Conservation (phyloP, 306 rosid genomes). For the Canavalia gladiata region DNA sequence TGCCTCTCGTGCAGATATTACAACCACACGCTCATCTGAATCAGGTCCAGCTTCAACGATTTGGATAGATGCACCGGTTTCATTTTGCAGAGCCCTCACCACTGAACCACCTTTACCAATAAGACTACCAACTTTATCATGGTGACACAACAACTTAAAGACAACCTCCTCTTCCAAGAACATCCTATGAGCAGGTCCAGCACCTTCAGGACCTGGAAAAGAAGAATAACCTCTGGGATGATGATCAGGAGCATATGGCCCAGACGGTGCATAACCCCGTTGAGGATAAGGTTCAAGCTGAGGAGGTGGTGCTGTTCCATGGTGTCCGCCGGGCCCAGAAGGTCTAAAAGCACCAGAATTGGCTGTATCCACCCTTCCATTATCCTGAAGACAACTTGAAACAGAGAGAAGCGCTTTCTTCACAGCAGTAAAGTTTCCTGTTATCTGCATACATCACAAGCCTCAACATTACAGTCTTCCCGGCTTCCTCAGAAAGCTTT, state of each 20-base stretch:
- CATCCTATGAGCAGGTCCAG: constrained; percentile 65
- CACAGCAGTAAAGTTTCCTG: constrained; percentile 68
- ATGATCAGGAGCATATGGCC: constrained; percentile 60
- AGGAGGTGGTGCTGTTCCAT: constrained; percentile 51
- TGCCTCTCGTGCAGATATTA: constrained; percentile 90
- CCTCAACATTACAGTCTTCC: constrained; percentile 37
- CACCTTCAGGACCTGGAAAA: constrained; percentile 65
- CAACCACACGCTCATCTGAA: constrained; percentile 80
- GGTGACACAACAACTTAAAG: constrained; percentile 81
- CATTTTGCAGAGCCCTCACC: constrained; percentile 78
- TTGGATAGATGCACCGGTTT: constrained; percentile 90
- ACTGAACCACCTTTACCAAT: constrained; percentile 92
- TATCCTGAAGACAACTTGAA: constrained; percentile 73
- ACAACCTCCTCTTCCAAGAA: constrained; percentile 83
- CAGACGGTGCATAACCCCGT: constrained; percentile 54
- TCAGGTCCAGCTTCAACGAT: constrained; percentile 77
- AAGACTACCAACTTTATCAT: constrained; percentile 89
- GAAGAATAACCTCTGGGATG: constrained; percentile 69
- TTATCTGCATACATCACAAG: constrained; percentile 63
- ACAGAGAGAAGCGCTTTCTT: constrained; percentile 83
- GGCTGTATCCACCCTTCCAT: constrained; percentile 54
- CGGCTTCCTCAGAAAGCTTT: too few species aligned
- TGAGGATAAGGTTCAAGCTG: constrained; percentile 64
- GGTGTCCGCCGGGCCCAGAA: constrained; percentile 51
- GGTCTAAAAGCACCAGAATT: constrained; percentile 62